Base-by-base conservation (phyloP, 1,284 basidiomycete genomes). In the Thelephora terrestris region DNA sequence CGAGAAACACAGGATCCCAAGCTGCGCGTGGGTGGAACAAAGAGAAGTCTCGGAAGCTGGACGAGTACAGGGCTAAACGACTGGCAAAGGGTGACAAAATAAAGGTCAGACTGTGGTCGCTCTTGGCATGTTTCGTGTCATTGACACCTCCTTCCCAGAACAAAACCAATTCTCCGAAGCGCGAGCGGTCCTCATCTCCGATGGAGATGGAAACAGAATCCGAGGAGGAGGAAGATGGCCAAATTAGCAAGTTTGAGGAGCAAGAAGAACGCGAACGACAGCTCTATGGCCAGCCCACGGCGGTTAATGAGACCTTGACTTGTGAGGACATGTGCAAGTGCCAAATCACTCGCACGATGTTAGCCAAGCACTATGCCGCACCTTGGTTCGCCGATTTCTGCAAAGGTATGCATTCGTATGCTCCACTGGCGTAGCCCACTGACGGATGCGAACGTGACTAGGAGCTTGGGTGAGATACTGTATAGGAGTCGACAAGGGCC, bases 391-490 rank as follows among this genome's bases (percentile, higher is more conserved):
- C 84, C 58, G 79, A 88, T 48, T 81, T 82, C 64, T 72, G 90
- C 51, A 79, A 78, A 68, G 79, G 92, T 82, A 55, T 51, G 69
- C 64, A 45, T n/a, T 5, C 27, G 9, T 42, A n/a, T 24, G 29
- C 16, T 43, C 12, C 4, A 25, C n/a, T 39, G 39, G 4, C 14
- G 14, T 27, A 24, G 20, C n/a, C 39, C n/a, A 61, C 45, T 58
- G 55, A 52, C 57, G 55, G 52, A 57, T 55, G 50, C 55, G 56
- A 50, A 55, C 44, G 40, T 61, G 55, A 49, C 53, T 53, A 91
- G 91, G 83, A 44, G 77, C 79, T 21, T 94, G 81, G 75, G 88
- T 94, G 5, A 76, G 90, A 20, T 84, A 86, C 58, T 71, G 89
- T 38, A 79, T 87, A 55, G 81, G 81, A 0, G 55, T 68, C 3